Conservation (phyloP, 2,329 filamentous ascomycete species). For the Helicocarpus griseus region DNA sequence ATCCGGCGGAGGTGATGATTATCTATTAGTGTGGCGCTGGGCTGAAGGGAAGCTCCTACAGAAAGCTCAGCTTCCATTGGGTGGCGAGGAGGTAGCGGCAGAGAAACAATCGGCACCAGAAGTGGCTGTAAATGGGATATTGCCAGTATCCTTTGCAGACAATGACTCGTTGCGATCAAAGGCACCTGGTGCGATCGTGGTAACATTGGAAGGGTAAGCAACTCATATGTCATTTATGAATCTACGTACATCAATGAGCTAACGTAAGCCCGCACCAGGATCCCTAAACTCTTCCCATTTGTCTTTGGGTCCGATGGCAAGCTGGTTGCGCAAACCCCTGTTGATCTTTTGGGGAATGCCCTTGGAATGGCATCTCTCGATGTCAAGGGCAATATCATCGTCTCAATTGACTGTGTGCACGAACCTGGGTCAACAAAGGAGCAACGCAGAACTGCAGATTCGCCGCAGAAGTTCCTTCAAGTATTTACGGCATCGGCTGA, state of each 20-base stretch:
- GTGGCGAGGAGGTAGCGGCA: background rate
- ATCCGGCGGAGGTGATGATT: constrained; percentile 77
- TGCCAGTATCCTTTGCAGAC: constrained; percentile 26
- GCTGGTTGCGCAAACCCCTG: constrained; percentile 41
- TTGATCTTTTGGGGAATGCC: constrained; percentile 55
- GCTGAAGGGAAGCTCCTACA: constrained; percentile 28
- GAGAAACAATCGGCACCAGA: constrained; percentile 13
- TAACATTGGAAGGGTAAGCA: constrained; percentile 52
- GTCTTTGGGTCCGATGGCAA: constrained; percentile 41
- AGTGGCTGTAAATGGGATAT: constrained; percentile 44
- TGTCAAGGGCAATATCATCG: constrained; percentile 27
- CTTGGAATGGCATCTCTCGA: constrained; percentile 43
- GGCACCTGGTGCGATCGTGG: constrained; percentile 29
- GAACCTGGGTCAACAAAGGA: constrained; percentile 40
- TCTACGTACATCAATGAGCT: background rate
- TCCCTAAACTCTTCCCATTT: constrained; percentile 59
- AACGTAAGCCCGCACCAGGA: constrained; percentile 30
- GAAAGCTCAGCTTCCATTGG: constrained; percentile 20
- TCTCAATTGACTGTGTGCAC: constrained; percentile 48
- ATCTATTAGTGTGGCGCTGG: constrained; percentile 80
- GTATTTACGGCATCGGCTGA: constrained; percentile 17
- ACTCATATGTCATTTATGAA: background rate
- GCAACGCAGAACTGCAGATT: constrained; percentile 18
- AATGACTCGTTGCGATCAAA: constrained; percentile 8
- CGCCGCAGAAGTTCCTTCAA: constrained; percentile 22